Conservation (phyloP, 192 early-diverging fungal genomes). For the Entomortierella parvispora region DNA sequence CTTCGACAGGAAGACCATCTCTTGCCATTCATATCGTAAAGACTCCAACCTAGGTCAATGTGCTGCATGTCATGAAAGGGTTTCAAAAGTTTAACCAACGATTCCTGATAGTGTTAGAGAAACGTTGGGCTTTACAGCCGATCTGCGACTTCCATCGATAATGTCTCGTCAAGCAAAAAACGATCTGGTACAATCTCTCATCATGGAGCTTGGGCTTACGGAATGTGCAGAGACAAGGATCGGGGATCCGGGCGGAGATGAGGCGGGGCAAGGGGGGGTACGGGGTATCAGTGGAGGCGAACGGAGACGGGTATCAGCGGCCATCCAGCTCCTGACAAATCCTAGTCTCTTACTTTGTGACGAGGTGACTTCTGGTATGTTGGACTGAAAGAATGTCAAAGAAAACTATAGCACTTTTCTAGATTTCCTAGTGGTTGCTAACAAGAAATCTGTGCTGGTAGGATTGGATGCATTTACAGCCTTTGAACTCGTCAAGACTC, state of each 20-base stretch:
- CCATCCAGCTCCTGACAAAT: conserved; percentile 75
- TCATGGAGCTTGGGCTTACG: conserved; percentile 66
- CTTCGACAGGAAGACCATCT: conserved; percentile 48
- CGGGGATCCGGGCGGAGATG: conserved; percentile 61
- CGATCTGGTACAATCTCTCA: conserved; percentile 63
- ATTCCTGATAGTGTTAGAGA: conserved; percentile 88
- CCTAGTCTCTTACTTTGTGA: conserved; percentile 77
- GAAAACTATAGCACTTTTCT: no score
- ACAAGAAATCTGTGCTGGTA: background rate
- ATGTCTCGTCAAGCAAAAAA: conserved; percentile 51
- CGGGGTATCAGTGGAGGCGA: conserved; percentile 85
- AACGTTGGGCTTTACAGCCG: conserved; percentile 75
- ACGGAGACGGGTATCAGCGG: conserved; percentile 77
- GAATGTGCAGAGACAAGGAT: conserved; percentile 76
- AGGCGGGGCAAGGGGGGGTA: conserved; percentile 44
- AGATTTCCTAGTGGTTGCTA: no score
- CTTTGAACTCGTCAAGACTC: conserved; percentile 16
- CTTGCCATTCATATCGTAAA: conserved; percentile 50
- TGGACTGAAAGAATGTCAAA: no score
- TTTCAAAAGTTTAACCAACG: no score
- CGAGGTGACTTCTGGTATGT: conserved; percentile 75
- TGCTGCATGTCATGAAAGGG: no score
- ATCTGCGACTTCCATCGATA: conserved; percentile 54
- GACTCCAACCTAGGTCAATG: no score
- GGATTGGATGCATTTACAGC: conserved; percentile 20